These are phyloP conservation scores for Maudiozyma saulgeensis DNA, from an alignment of 805 yeast species.

Conservation along the genomic window DNA sequence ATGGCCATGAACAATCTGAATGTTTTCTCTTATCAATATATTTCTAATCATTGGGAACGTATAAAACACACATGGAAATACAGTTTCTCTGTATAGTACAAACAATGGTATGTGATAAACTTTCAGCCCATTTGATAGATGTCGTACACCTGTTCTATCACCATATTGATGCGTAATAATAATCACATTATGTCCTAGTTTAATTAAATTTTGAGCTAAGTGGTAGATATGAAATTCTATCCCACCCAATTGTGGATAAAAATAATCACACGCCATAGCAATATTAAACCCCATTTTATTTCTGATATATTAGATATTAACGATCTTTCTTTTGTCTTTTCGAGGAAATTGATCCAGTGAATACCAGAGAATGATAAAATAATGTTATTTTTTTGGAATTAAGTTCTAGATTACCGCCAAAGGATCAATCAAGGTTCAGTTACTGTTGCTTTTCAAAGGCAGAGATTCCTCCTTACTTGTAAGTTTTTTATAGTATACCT, in stretches of 20 bases:
- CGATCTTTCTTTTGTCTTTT: too few relatives aligned
- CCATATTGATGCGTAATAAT: slow-evolving; percentile 86
- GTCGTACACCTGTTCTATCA: slow-evolving; percentile 71
- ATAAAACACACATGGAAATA: slow-evolving; percentile 83
- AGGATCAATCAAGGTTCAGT: too few relatives aligned
- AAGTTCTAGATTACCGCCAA: too few relatives aligned
- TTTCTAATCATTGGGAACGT: slow-evolving; percentile 79
- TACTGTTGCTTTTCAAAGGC: too few relatives aligned
- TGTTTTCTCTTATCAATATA: slow-evolving; percentile 73
- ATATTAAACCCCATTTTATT: slow-evolving; percentile 31
- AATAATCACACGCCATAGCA: slow-evolving; percentile 88
- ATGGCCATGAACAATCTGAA: slow-evolving; percentile 91
- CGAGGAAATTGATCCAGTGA: too few relatives aligned
- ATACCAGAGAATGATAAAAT: too few relatives aligned
- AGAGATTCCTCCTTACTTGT: too few relatives aligned
- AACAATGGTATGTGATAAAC: slow-evolving; percentile 83
- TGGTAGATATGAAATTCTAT: slow-evolving; percentile 94
- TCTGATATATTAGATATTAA: neutral
- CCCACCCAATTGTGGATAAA: slow-evolving; percentile 98
- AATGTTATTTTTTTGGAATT: too few relatives aligned
- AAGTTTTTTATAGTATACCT: too few relatives aligned
- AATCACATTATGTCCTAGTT: slow-evolving; percentile 75
- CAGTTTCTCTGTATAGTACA: slow-evolving; percentile 72
- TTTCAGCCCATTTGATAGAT: slow-evolving; percentile 80
- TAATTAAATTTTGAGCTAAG: slow-evolving; percentile 70